Percentiles rank a stretch among this genome's conserved stretches.
phyloP scores from a whole-genome alignment of 208 protist genomes.

The Kentomonas sorsogonicus region DNA sequence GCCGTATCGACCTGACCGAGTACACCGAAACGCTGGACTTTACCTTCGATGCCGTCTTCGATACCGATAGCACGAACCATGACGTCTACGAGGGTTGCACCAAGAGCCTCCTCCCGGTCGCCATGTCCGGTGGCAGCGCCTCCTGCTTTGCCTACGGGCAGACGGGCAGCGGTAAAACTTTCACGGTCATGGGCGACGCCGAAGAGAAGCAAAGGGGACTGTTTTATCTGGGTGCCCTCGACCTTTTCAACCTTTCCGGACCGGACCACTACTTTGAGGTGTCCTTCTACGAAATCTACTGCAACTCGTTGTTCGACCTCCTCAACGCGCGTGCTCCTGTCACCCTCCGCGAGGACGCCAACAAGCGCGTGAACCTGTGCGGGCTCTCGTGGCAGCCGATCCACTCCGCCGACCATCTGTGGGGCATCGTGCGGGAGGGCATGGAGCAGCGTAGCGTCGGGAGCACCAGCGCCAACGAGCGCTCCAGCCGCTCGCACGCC shows the following conservation, averaged over 20 bases:
- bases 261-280: constrained; percentile 46
- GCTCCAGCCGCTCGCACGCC: constrained; percentile 85
- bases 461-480: constrained; percentile 87
- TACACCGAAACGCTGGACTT: constrained; percentile 93
- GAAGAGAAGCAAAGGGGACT: constrained; percentile 81
- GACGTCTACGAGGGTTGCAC: constrained; percentile 79
- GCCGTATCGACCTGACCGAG: constrained; percentile 93
- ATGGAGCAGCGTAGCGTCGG: constrained; percentile 75
- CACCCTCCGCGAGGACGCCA: constrained; percentile 86
- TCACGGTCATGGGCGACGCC: constrained; percentile 87
- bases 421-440: constrained; percentile 68
- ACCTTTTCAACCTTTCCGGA: constrained; percentile 76
- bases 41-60: constrained; percentile 92
- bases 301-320: constrained; percentile 93
- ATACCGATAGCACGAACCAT: constrained; percentile 59
- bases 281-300: constrained; percentile 95
- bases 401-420: constrained; percentile 42
- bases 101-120: constrained; percentile 73
- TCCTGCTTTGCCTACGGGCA: constrained; percentile 94
- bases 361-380: constrained; percentile 84
- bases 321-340: constrained; percentile 85
- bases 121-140: constrained; percentile 90
- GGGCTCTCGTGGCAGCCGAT: constrained; percentile 85
- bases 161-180: constrained; percentile 91
- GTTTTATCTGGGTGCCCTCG: constrained; percentile 86